phyloP scores from a whole-genome alignment of 371 early-diverging fungal species.

The Gilbertella persicaria region DNA sequence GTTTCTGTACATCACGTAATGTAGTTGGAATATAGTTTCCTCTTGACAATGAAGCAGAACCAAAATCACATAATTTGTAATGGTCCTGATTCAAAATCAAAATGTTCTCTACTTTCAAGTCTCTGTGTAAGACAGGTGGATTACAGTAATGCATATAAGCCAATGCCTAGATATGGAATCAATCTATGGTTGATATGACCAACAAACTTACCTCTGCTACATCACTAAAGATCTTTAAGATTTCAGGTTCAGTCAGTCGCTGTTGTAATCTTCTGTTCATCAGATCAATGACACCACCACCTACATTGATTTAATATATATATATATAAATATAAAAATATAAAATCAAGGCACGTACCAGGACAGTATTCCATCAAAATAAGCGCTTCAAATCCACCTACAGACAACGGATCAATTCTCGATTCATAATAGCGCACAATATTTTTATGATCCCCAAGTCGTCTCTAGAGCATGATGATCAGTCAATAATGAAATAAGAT shows the following conservation, averaged over 20 bases:
- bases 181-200: no score
- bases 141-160: constrained; percentile 86
- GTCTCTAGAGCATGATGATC: constrained; percentile 45
- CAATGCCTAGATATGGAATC: no score
- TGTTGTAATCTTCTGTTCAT: constrained; percentile 79
- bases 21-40: constrained; percentile 59
- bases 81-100: constrained; percentile 52
- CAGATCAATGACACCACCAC: constrained; percentile 85
- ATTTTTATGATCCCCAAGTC: constrained; percentile 78
- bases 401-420: constrained; percentile 57
- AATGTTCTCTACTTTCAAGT: constrained; percentile 85
- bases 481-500: not conserved
- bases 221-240: constrained; percentile 84
- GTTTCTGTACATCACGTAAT: constrained; percentile 65
- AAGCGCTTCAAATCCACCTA: constrained; percentile 74
- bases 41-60: constrained; percentile 74
- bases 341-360: constrained; percentile 41
- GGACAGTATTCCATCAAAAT: constrained; percentile 92
- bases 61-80: constrained; percentile 94
- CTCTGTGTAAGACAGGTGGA: constrained; percentile 80
- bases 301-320: no score
- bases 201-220: constrained; percentile 71
- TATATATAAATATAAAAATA: not conserved
- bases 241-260: constrained; percentile 77
- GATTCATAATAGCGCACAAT: constrained; percentile 83